Percentiles rank a stretch among this genome's conserved stretches.
These are phyloP conservation scores for Besnoitia besnoiti DNA, from an alignment of 169 alveolate species.

Conservation along the genomic window DNA sequence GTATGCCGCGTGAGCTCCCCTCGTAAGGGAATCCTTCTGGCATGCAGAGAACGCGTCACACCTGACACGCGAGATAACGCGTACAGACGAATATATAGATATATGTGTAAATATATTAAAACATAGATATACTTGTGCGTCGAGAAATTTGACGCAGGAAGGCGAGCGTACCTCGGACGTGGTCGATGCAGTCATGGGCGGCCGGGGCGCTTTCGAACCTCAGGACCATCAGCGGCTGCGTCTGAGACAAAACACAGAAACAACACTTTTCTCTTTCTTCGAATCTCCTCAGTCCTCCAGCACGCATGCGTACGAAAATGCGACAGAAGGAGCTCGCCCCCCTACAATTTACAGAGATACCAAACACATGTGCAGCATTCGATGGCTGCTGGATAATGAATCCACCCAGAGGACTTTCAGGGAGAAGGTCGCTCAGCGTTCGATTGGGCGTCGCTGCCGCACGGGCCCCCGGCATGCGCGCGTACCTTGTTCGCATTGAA, in stretches of 20 bases:
- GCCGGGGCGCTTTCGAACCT: conserved; percentile 54
- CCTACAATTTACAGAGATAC: too few species aligned
- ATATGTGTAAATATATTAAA: not conserved
- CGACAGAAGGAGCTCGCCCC: not conserved
- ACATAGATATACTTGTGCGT: not conserved
- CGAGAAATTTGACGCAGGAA: not conserved
- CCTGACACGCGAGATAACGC: not conserved
- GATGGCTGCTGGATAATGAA: too few species aligned
- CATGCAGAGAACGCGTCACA: too few species aligned
- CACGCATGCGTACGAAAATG: too few species aligned
- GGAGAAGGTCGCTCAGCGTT: too few species aligned
- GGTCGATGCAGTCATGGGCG: conserved; percentile 62
- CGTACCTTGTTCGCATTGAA: conserved; percentile 66
- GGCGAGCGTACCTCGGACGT: conserved; percentile 42
- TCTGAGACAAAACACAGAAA: conserved; percentile 31
- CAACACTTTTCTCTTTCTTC: too few species aligned
- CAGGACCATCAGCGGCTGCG: conserved; percentile 65
- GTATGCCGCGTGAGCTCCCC: too few species aligned
- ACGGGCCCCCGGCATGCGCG: not conserved
- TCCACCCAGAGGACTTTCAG: too few species aligned
- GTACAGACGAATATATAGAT: not conserved
- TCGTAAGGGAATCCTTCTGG: too few species aligned
- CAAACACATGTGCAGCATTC: too few species aligned
- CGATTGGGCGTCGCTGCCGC: too few species aligned
- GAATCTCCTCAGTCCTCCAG: too few species aligned